phyloP scores from a whole-genome alignment of 495 filamentous ascomycete species.

The Tuber brumale region DNA sequence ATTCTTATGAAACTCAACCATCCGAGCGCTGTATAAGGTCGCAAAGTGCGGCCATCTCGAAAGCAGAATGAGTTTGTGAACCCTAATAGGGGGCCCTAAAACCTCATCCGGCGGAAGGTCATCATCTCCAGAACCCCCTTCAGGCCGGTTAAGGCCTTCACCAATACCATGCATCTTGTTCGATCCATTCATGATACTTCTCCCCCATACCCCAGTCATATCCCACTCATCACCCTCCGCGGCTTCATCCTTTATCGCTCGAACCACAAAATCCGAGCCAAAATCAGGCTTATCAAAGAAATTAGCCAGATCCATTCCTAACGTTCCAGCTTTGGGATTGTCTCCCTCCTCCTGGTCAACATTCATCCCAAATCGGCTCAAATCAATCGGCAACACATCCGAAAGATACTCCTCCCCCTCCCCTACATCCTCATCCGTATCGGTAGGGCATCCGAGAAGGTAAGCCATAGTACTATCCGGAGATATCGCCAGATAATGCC shows the following conservation, averaged over 20 bases:
- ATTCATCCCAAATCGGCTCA: slow-evolving; percentile 48
- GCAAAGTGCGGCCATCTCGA: slow-evolving; percentile 95
- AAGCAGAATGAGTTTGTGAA: slow-evolving; percentile 85
- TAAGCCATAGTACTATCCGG: slow-evolving; percentile 90
- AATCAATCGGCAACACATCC: slow-evolving; percentile 84
- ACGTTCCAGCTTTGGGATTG: slow-evolving; percentile 35
- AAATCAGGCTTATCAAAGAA: slow-evolving; percentile 36
- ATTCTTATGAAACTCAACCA: slow-evolving; percentile 93
- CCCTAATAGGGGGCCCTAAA: slow-evolving; percentile 70
- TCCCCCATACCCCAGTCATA: slow-evolving; percentile 30
- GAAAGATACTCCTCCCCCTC: slow-evolving; percentile 78
- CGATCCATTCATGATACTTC: slow-evolving; percentile 30
- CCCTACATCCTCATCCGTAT: slow-evolving; percentile 46
- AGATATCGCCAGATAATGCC: slow-evolving; percentile 96
- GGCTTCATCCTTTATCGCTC: slow-evolving; percentile 41
- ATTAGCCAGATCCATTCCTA: slow-evolving; percentile 37
- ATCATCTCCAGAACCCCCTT: slow-evolving; percentile 16
- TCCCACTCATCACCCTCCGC: slow-evolving; percentile 41
- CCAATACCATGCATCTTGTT: slow-evolving; percentile 23
- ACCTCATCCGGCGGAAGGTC: slow-evolving; percentile 38
- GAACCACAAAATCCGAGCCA: slow-evolving; percentile 37
- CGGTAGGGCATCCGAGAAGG: slow-evolving; percentile 79
- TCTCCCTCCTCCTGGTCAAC: slow-evolving; percentile 25
- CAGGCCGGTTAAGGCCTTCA: not conserved
- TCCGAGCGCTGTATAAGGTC: slow-evolving; percentile 80